Conservation (phyloP, 192 early-diverging fungal species). For the Rhizophagus prolifer region DNA sequence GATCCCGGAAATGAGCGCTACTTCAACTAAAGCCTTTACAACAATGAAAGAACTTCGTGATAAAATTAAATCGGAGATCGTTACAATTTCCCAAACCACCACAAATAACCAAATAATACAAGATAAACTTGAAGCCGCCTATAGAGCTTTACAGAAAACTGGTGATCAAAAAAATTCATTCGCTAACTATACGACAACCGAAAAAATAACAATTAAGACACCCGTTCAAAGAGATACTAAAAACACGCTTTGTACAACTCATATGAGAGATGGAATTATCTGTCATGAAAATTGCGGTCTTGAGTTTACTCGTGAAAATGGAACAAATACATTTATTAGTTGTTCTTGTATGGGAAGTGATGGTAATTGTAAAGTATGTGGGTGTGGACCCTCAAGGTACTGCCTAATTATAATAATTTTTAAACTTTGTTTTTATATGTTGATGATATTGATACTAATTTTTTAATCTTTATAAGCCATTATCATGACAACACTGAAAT, state of each 20-base stretch:
- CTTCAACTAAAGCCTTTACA: conserved; percentile 1
- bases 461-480: not conserved
- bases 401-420: not conserved
- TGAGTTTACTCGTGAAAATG: not conserved
- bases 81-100: not conserved
- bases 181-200: conserved; percentile 13
- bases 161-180: not conserved
- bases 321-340: not conserved
- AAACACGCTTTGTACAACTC: not conserved
- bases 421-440: not conserved
- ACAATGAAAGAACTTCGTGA: not conserved
- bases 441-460: not conserved
- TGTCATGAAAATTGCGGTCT: conserved; percentile 16
- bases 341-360: not conserved
- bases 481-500: conserved; percentile 2
- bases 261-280: not conserved
- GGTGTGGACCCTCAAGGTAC: conserved; percentile 6
- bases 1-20: not conserved
- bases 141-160: not conserved
- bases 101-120: not conserved
- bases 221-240: not conserved
- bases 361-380: not conserved
- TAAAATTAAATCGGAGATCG: conserved; percentile 2
- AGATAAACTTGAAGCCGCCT: not conserved
- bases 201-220: not conserved